Evolutionary conservation across 129 eudicot species (phyloP).

Genomic region (Escallonia rubra): DNA sequence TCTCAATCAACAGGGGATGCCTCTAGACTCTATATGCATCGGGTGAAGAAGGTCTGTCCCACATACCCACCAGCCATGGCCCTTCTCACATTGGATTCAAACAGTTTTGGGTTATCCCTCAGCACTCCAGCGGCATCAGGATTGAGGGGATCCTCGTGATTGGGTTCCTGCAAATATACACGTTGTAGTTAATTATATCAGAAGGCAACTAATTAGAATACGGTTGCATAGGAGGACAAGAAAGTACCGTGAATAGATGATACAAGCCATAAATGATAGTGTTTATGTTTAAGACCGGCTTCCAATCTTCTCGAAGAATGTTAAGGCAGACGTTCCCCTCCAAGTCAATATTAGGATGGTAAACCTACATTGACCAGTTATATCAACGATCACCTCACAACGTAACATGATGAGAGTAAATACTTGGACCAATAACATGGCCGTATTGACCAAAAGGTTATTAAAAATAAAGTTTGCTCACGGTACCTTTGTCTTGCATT

Average conservation of each 20-base stretch:
- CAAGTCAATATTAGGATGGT: constrained; percentile 86
- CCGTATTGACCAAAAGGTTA: too few species aligned
- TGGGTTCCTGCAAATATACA: constrained; percentile 50
- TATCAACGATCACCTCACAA: not conserved
- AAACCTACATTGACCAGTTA: constrained; percentile 37
- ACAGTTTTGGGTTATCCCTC: constrained; percentile 76
- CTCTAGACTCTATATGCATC: constrained; percentile 38
- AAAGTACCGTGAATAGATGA: constrained; percentile 85
- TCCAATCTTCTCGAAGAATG: constrained; percentile 99
- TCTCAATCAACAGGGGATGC: constrained; percentile 9
- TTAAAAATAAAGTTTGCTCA: too few species aligned
- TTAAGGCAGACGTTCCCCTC: constrained; percentile 94
- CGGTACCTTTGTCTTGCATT: constrained; percentile 93
- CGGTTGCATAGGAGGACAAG: not conserved
- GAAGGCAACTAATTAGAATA: not conserved
- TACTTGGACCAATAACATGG: too few species aligned
- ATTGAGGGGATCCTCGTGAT: constrained; percentile 83
- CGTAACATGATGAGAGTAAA: not conserved
- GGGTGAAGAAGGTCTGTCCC: constrained; percentile 56
- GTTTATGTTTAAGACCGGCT: constrained; percentile 90
- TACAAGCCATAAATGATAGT: constrained; percentile 83
- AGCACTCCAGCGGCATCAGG: constrained; percentile 80
- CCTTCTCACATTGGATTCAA: constrained; percentile 72
- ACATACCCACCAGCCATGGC: constrained; percentile 88
- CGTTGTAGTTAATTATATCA: not conserved